Conservation (phyloP, 306 rosid species). For the Luffa acutangula region DNA sequence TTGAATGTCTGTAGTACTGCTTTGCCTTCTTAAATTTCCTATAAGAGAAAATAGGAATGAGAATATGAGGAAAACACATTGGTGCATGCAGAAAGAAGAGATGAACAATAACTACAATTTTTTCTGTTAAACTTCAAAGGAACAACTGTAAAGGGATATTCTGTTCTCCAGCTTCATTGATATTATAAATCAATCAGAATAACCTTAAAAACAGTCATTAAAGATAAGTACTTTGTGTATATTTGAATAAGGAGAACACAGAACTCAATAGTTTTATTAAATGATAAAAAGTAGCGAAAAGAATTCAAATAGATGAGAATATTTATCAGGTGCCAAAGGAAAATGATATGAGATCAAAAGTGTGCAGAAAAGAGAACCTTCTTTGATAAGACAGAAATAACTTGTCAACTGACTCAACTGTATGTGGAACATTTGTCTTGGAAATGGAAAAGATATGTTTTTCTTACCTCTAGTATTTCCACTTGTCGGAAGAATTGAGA, state of each 20-base stretch:
- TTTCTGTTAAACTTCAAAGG: not conserved
- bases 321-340: not conserved
- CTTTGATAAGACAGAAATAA: not conserved
- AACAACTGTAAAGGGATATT: not conserved
- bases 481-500: conserved; percentile 47
- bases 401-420: not conserved
- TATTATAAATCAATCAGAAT: not conserved
- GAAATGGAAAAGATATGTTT: not conserved
- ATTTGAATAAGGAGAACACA: not conserved
- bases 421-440: not conserved
- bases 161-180: not conserved
- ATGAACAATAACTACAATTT: not conserved
- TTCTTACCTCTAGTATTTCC: conserved; percentile 53
- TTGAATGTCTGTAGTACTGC: conserved; percentile 24
- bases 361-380: not conserved
- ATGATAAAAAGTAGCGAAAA: not conserved
- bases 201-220: not conserved
- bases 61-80: not conserved
- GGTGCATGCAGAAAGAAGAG: not conserved
- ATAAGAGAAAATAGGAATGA: conserved; percentile 9
- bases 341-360: not conserved
- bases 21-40: conserved; percentile 37
- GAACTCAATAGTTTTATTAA: not conserved
- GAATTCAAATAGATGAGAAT: not conserved
- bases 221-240: not conserved